phyloP scores from a whole-genome alignment of 2,329 filamentous ascomycete genomes.

The Chaetomium olivaceum region DNA sequence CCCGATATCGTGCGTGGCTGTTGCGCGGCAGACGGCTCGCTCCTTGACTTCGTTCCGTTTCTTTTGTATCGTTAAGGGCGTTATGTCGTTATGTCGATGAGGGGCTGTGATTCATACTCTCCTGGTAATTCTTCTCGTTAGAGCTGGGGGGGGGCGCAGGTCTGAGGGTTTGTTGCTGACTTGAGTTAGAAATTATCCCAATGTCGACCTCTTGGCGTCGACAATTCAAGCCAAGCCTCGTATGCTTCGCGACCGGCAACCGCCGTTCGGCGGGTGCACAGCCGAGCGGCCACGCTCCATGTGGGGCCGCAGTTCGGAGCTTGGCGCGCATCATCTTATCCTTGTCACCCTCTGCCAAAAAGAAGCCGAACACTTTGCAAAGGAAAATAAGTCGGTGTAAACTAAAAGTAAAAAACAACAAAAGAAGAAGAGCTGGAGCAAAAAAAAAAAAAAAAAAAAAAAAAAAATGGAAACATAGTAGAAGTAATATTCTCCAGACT shows the following conservation, averaged over 20 bases:
- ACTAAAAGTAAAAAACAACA: no score
- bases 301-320: slow-evolving; percentile 1
- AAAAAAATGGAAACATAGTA: no score
- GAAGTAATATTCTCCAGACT: no score
- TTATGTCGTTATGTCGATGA: neutral
- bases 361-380: no score
- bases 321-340: neutral
- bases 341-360: no score
- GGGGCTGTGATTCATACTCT: neutral
- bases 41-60: neutral
- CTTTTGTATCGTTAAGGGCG: neutral
- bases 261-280: neutral
- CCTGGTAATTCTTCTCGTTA: neutral
- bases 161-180: neutral
- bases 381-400: no score
- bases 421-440: no score
- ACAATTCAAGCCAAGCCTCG: neutral
- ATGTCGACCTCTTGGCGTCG: slow-evolving; percentile 5
- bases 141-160: neutral
- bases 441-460: no score
- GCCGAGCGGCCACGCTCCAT: neutral
- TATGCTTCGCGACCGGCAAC: slow-evolving; percentile 5
- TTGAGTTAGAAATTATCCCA: slow-evolving; percentile 1
- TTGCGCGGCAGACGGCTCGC: neutral
- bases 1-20: slow-evolving; percentile 7